Conservation (phyloP, 179 eudicot genomes). For the Carnegiea gigantea region DNA sequence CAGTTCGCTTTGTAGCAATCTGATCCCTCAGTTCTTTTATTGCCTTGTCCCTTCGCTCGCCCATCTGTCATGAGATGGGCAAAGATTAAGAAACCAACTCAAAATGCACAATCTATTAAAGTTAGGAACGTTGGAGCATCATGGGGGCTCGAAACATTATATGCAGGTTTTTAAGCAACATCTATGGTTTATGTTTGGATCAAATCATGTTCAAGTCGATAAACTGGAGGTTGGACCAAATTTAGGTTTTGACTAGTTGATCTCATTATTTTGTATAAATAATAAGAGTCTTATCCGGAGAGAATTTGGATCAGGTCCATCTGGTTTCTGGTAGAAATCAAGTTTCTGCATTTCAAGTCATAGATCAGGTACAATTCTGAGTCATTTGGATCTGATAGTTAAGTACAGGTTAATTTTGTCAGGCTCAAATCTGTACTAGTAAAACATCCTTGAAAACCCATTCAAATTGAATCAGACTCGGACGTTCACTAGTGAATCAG, state of each 20-base stretch:
- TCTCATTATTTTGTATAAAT: background rate
- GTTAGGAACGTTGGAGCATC: background rate
- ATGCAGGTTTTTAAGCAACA: background rate
- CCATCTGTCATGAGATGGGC: conserved; percentile 46
- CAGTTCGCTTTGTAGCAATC: conserved; percentile 45
- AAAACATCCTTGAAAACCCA: background rate
- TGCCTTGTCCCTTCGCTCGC: conserved; percentile 85
- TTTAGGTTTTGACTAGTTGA: background rate
- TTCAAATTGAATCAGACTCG: background rate
- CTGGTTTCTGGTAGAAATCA: background rate
- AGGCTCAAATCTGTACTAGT: background rate
- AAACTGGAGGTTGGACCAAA: background rate
- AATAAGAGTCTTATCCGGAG: background rate
- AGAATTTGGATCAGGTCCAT: background rate
- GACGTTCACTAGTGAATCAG: background rate
- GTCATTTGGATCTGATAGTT: background rate
- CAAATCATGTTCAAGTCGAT: background rate
- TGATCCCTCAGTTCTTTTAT: conserved; percentile 81
- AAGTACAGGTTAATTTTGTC: background rate
- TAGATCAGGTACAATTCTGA: background rate
- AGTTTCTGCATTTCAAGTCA: background rate
- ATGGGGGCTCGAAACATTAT: background rate
- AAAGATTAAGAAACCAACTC: background rate
- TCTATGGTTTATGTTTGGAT: background rate
- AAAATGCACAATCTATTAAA: background rate